A percentile compares a stretch with the other conserved stretches of the same genome.
phyloP scores from a whole-genome alignment of 345 rosid genomes.

The Cardamine occulta region DNA sequence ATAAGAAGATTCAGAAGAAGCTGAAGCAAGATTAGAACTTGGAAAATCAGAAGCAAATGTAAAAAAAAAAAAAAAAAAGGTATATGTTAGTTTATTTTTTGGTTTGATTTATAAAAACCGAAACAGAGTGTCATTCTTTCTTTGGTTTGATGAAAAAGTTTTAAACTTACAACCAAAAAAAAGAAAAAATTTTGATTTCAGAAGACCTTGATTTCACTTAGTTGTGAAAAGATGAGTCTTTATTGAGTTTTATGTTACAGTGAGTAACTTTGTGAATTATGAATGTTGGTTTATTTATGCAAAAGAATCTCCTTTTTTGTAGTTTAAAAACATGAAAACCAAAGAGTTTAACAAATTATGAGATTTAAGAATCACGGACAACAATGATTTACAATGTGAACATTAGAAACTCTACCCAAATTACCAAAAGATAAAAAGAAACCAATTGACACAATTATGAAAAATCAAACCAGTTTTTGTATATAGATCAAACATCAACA shows the following conservation, averaged over 20 bases:
- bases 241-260: not conserved
- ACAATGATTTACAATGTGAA: conserved; percentile 41
- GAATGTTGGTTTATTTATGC: not conserved
- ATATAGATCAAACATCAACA: conserved; percentile 38
- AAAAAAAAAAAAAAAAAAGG: not conserved
- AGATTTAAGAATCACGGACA: conserved; percentile 16
- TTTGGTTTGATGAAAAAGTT: no score
- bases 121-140: not conserved
- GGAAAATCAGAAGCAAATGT: not conserved
- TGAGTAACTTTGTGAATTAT: not conserved
- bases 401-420: conserved; percentile 30
- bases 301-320: not conserved
- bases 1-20: not conserved
- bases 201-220: no score
- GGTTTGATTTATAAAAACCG: no score
- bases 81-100: no score
- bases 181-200: no score
- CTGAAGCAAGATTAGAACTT: not conserved
- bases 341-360: conserved; percentile 24
- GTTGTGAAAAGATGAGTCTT: not conserved
- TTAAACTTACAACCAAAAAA: no score
- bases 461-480: conserved; percentile 31
- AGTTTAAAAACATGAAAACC: conserved; percentile 2
- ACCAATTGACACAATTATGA: conserved; percentile 36
- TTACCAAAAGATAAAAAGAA: conserved; percentile 16